These are phyloP conservation scores for Eutypella sp. DNA, from an alignment of 2,329 filamentous ascomycete genomes.

Conservation along the genomic window DNA sequence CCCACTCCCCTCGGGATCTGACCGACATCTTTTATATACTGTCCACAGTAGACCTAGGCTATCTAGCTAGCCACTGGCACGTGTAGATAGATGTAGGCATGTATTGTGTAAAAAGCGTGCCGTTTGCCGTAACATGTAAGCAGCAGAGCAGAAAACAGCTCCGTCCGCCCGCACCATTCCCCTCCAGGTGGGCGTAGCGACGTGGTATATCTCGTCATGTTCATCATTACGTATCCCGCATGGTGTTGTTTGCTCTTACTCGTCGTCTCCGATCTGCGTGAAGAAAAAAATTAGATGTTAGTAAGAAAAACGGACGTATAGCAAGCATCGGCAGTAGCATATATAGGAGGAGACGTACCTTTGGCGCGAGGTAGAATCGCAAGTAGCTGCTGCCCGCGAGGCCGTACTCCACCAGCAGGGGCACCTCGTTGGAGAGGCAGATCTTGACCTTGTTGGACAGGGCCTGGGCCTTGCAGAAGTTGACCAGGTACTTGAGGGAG, in stretches of 20 bases:
- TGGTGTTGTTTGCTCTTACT: constrained; percentile 35
- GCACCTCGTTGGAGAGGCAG: constrained; percentile 92
- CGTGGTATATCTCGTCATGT: constrained; percentile 14
- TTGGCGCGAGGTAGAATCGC: constrained; percentile 96
- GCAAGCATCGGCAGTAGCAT: not conserved
- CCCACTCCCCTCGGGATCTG: too few relatives aligned
- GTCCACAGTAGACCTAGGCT: too few relatives aligned
- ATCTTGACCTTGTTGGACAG: constrained; percentile 81
- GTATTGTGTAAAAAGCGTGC: too few relatives aligned
- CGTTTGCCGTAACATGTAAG: too few relatives aligned
- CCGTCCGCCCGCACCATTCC: constrained; percentile 5
- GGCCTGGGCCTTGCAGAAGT: constrained; percentile 97
- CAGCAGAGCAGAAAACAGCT: too few relatives aligned
- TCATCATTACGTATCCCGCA: constrained; percentile 13
- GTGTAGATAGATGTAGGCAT: too few relatives aligned
- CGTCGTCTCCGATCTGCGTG: constrained; percentile 63
- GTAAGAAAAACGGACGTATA: not conserved
- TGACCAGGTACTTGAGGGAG: constrained; percentile 98
- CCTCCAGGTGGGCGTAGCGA: constrained; percentile 6
- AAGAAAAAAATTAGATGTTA: constrained; percentile 27
- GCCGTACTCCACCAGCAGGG: constrained; percentile 88
- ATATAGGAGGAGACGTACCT: constrained; percentile 66
- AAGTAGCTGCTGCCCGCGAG: constrained; percentile 80
- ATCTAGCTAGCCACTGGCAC: too few relatives aligned
- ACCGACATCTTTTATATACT: too few relatives aligned